phyloP scores from a whole-genome alignment of 2,329 filamentous ascomycete genomes.

The Aspergillus candidus region DNA sequence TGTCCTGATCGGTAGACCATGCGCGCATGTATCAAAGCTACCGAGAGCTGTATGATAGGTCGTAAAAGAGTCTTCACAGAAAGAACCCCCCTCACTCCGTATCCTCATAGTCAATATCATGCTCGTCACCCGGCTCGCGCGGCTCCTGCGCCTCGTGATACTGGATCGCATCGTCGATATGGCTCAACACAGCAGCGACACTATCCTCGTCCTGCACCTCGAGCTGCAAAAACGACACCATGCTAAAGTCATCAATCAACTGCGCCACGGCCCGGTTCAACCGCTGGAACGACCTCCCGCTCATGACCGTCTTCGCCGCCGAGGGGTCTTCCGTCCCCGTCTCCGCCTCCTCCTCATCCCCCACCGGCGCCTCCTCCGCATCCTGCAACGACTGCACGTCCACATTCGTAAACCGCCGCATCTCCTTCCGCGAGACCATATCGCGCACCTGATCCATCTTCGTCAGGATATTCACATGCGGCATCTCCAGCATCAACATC shows the following conservation, averaged over 20 bases:
- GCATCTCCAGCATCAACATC: conserved; percentile 97
- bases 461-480: conserved; percentile 90
- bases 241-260: conserved; percentile 93
- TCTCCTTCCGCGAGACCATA: conserved; percentile 75
- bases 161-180: conserved; percentile 91
- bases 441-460: conserved; percentile 98
- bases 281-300: conserved; percentile 70
- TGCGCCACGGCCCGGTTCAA: conserved; percentile 84
- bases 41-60: background rate
- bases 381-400: conserved; percentile 78
- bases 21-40: too few relatives aligned
- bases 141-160: conserved; percentile 92
- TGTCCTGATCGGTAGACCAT: too few relatives aligned
- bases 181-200: conserved; percentile 74
- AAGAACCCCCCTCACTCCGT: conserved; percentile 14
- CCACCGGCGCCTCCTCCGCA: conserved; percentile 44
- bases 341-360: conserved; percentile 42
- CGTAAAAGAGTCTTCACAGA: background rate
- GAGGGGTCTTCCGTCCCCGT: conserved; percentile 47
- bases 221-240: conserved; percentile 90
- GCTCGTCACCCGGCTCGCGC: conserved; percentile 66
- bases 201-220: conserved; percentile 91
- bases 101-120: conserved; percentile 49
- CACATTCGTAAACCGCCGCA: conserved; percentile 85
- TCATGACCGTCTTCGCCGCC: conserved; percentile 66